Base-by-base conservation (phyloP, 306 rosid genomes). In the Glycine soja region DNA sequence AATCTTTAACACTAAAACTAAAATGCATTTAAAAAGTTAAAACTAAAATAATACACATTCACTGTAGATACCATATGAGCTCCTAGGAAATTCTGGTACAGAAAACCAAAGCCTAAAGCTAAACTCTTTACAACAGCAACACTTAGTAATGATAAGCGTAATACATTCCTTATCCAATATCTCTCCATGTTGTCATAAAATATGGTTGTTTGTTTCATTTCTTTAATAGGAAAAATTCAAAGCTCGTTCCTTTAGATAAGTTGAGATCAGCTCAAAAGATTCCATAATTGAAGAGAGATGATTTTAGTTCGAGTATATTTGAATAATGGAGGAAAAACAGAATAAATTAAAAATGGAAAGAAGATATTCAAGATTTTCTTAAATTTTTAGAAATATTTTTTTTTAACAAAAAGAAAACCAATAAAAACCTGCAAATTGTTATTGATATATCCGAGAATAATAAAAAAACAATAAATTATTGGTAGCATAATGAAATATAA, bases 281-380 rank as follows among this genome's bases (percentile, higher is more conserved):
- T 78, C 82, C 59, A 70, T 46, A 70, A 79, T 79, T 79, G 71
- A 58, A 45, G 71, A 79, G 62, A 79, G 70, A 58, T 43, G 14
- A 54, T 42, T 53, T 63, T 11, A 34, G 70, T 3, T 63, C 46
- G 19, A 36, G 19, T 63, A 13, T 13, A 63, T 36, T 6, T 34
- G 8, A 2, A 16, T 7, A 13, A 66, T 15, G 56, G 2, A 16
- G 13, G 13, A 32, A 50, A 79, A 57, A 32, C 6, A 32, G 45
- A 54, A 42, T 10, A 54, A 53, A 24, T 24, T 24, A 24, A 76
- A 64, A 12, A 64, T 34, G 5, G 38, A 32, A 2, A 62, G 8
- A 14, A 47, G 14, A 38, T 38, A 4, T 24, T 24, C 30, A 38
- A 38, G 6, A 38, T 38, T 38, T 43, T 59, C 15, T 16, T 18